A percentile compares a stretch with the other conserved stretches of the same genome.
Evolutionary conservation across 257 asterid genomes (phyloP).

Genomic region (Prunella vulgaris): DNA sequence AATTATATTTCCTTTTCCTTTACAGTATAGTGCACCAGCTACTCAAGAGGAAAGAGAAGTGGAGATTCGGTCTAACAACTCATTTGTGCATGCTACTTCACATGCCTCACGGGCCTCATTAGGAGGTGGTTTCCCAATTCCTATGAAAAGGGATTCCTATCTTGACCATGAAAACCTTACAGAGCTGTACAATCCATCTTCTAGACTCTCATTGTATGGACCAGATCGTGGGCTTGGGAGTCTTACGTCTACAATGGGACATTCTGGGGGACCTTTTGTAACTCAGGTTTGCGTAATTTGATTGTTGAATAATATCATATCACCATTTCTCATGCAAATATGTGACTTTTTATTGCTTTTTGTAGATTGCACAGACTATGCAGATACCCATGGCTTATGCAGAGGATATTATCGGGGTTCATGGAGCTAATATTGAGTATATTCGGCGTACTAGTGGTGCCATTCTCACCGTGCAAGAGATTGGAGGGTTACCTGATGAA

Average conservation of each 20-base stretch:
- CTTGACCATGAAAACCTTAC: conserved; percentile 46
- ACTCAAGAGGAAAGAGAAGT: conserved; percentile 48
- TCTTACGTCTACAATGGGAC: conserved; percentile 42
- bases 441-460: conserved; percentile 77
- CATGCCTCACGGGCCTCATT: conserved; percentile 41
- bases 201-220: conserved; percentile 47
- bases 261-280: conserved; percentile 56
- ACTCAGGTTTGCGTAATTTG: conserved; percentile 51
- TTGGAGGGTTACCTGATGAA: conserved; percentile 54
- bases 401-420: conserved; percentile 77
- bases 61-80: conserved; percentile 57
- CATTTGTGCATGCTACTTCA: conserved; percentile 30
- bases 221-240: conserved; percentile 50
- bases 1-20: conserved; percentile 12
- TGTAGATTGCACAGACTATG: conserved; percentile 66
- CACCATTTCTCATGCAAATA: neutral
- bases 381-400: conserved; percentile 75
- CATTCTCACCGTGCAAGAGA: conserved; percentile 66
- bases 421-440: conserved; percentile 61
- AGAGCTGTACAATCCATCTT: conserved; percentile 38
- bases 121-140: conserved; percentile 37
- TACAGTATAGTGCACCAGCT: conserved; percentile 44
- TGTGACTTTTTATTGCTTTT: conserved; percentile 5
- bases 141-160: conserved; percentile 48
- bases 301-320: neutral